Base-by-base conservation (phyloP, 768 basidiomycete genomes). In the Paxillus rubicundulus region DNA sequence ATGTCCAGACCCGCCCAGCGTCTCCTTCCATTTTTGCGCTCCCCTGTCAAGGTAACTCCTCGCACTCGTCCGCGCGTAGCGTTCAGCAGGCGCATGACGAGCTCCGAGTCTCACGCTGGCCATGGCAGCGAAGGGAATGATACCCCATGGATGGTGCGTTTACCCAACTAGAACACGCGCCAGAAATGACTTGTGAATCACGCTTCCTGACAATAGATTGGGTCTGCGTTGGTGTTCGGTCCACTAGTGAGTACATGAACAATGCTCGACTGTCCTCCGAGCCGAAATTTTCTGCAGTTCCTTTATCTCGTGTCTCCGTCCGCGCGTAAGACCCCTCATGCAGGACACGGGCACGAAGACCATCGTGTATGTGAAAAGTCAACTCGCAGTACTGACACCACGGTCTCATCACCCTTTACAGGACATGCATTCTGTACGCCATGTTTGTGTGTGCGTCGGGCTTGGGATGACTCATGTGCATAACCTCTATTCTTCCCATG, bases 271-370 rank as follows among this genome's bases (percentile, higher is more conserved):
- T 32, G 10, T 32, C 40, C 38, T 41, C 9, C 5, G 24, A 2
- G 38, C 39, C 38, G 8, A 50, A 40, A 17, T 43, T 30, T 47
- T 37, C 27, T 32, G 32, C 39, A 70, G 68, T 49, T 71, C 14
- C 48, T 70, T 38, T 71, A 70, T 47, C 60, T 71, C 17, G 48
- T 66, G 10, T 70, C 68, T 12, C 68, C 68, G 9, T 59, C 70
- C 5, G 59, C 66, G n/a, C 66, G 62, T 44, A 55, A 60, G 18
- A 39, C 40, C 8, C 50, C 56, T 39, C 63, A 68, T 52, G 37
- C 56, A 14, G 58, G 55, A 21, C 56, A 66, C n/a, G 57, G 30
- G 6, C 61, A 64, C n/a, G 28, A 59, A 27, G 55, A 13, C 20
- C 62, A 62, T 28, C 43, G 3, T 37, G 69, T 71, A 56, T 32